These are phyloP conservation scores for Wallacemonas sp. DNA, from an alignment of 208 protist genomes.

Conservation along the genomic window DNA sequence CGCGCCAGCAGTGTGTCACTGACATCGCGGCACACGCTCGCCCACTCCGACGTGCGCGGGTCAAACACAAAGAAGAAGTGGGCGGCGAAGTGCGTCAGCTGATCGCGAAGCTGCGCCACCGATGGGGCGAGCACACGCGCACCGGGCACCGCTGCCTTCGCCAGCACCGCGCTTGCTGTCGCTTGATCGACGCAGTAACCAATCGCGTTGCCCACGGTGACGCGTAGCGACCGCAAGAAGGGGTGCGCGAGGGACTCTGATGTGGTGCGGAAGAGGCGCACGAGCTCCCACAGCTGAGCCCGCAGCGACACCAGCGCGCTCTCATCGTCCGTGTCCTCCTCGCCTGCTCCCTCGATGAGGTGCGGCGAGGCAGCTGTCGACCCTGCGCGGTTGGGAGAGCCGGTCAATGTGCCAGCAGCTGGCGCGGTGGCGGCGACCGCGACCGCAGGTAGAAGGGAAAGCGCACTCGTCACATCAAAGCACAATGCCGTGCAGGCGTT, in stretches of 20 bases:
- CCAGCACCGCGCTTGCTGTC: background rate
- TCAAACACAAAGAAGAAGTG: constrained; percentile 39
- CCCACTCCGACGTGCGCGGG: constrained; percentile 28
- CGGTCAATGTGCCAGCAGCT: no score
- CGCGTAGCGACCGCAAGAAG: constrained; percentile 9
- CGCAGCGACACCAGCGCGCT: background rate
- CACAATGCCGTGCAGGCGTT: constrained; percentile 63
- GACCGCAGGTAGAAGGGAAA: constrained; percentile 44
- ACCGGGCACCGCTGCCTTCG: background rate
- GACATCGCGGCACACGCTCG: constrained; percentile 21
- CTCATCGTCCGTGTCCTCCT: constrained; percentile 3
- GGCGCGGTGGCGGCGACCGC: background rate
- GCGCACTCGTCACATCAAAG: constrained; percentile 45
- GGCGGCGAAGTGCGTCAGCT: constrained; percentile 29
- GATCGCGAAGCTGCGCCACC: constrained; percentile 25
- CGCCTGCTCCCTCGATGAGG: no score
- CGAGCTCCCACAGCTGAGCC: background rate
- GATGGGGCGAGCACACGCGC: constrained; percentile 17
- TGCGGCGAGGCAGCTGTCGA: no score
- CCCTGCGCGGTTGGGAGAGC: no score
- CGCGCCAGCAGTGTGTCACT: constrained; percentile 21
- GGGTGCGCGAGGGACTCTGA: background rate
- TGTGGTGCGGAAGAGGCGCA: background rate
- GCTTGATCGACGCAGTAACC: constrained; percentile 9
- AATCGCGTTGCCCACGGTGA: background rate